Evolutionary conservation across 169 alveolate genomes (phyloP).

Genomic region (Toxoplasma gondii): DNA sequence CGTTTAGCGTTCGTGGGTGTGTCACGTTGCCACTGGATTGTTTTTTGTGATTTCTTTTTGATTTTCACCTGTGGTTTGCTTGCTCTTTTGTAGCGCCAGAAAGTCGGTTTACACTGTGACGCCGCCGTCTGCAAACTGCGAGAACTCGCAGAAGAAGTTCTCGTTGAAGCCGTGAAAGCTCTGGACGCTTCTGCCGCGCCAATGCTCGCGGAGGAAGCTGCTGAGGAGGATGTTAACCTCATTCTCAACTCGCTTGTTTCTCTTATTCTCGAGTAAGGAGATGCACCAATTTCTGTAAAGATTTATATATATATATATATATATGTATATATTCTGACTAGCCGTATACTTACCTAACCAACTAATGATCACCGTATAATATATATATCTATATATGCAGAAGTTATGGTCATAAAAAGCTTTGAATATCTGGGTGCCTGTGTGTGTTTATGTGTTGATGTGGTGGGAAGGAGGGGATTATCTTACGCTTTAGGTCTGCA

Average conservation of each 20-base stretch:
- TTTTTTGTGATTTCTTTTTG: too few relatives aligned
- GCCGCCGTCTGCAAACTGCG: conserved; percentile 36
- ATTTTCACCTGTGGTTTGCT: too few relatives aligned
- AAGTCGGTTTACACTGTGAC: not conserved
- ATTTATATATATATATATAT: not conserved
- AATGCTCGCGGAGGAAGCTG: conserved; percentile 17
- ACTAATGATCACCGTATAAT: too few relatives aligned
- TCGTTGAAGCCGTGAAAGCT: conserved; percentile 48
- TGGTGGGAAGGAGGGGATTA: too few relatives aligned
- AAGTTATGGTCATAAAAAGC: not conserved
- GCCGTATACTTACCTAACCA: not conserved
- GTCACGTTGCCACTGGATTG: too few relatives aligned
- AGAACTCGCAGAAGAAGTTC: conserved; percentile 41
- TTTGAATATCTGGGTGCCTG: too few relatives aligned
- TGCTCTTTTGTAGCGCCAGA: not conserved
- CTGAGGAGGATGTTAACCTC: not conserved
- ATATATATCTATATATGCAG: not conserved
- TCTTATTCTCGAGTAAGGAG: not conserved
- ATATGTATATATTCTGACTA: not conserved
- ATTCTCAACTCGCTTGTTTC: not conserved
- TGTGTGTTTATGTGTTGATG: too few relatives aligned
- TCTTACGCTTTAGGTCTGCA: too few relatives aligned
- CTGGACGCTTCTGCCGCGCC: conserved; percentile 58
- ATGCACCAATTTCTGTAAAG: not conserved
- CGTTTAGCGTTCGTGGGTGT: too few relatives aligned